Evolutionary conservation across 2,329 filamentous ascomycete species (phyloP).

Genomic region (Beauveria bassiana): DNA sequence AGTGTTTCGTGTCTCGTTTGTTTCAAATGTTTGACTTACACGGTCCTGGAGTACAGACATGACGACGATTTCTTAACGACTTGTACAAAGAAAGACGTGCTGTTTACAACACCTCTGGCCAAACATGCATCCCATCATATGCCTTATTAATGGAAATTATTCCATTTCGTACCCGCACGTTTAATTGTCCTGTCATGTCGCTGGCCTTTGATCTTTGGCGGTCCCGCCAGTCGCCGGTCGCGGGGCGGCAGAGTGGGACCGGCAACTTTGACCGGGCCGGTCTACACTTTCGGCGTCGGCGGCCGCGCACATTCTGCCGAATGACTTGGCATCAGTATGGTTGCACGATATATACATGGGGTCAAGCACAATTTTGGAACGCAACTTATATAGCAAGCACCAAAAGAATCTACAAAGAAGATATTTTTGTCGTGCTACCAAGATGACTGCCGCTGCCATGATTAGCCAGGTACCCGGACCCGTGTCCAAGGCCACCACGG

Average conservation of each 20-base stretch:
- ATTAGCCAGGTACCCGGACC: constrained; percentile 25
- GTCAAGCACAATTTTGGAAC: too few relatives aligned
- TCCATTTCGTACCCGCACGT: too few relatives aligned
- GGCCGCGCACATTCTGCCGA: background rate
- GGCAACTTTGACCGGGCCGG: constrained; percentile 4
- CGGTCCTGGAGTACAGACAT: background rate
- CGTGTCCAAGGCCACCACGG: constrained; percentile 29
- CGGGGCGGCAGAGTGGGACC: constrained; percentile 6
- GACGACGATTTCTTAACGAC: background rate
- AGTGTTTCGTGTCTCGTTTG: background rate
- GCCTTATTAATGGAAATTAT: too few relatives aligned
- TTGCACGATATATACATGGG: background rate
- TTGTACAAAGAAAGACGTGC: too few relatives aligned
- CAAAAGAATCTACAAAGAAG: background rate
- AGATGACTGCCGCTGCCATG: constrained; percentile 25
- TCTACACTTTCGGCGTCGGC: background rate
- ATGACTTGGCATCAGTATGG: background rate
- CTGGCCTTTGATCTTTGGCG: background rate
- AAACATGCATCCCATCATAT: background rate
- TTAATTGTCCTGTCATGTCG: background rate
- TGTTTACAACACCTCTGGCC: background rate
- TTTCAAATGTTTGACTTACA: background rate
- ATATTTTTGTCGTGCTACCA: background rate
- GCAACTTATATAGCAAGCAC: too few relatives aligned
- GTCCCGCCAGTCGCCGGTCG: background rate